These are phyloP conservation scores for Phaseolus lunatus DNA, from an alignment of 306 rosid species.

Conservation along the genomic window DNA sequence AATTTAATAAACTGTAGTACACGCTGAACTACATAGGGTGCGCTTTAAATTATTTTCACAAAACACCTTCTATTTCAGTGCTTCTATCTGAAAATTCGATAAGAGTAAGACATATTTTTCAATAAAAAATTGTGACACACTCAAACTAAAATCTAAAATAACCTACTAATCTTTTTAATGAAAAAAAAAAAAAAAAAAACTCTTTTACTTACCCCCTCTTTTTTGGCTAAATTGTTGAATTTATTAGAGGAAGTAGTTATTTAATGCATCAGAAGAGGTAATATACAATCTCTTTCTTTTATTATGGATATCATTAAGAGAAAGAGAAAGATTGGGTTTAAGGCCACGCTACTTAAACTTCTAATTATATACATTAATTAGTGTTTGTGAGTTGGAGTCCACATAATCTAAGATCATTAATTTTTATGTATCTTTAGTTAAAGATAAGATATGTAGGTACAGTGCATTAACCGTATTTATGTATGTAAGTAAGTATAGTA, in stretches of 20 bases:
- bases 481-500: too few species aligned
- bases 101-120: too few species aligned
- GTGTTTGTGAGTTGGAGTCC: constrained; percentile 23
- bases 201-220: background rate
- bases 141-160: too few species aligned
- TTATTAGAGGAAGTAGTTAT: background rate
- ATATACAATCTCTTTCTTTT: background rate
- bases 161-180: background rate
- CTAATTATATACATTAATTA: background rate
- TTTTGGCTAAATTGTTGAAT: background rate
- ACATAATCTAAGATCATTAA: background rate
- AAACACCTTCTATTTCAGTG: too few species aligned
- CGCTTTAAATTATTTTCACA: background rate
- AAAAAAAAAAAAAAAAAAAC: background rate
- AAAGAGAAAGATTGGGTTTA: background rate
- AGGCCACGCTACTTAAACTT: background rate
- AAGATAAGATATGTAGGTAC: background rate
- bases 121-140: too few species aligned
- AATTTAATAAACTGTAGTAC: background rate
- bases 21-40: background rate
- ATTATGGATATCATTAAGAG: background rate
- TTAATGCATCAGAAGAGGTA: constrained; percentile 12
- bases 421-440: background rate
- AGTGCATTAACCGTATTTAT: constrained; percentile 15
- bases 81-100: too few species aligned